A percentile compares a stretch with the other conserved stretches of the same genome.
Conservation (phyloP, 768 basidiomycete genomes). For the Tylopilus balloui region DNA sequence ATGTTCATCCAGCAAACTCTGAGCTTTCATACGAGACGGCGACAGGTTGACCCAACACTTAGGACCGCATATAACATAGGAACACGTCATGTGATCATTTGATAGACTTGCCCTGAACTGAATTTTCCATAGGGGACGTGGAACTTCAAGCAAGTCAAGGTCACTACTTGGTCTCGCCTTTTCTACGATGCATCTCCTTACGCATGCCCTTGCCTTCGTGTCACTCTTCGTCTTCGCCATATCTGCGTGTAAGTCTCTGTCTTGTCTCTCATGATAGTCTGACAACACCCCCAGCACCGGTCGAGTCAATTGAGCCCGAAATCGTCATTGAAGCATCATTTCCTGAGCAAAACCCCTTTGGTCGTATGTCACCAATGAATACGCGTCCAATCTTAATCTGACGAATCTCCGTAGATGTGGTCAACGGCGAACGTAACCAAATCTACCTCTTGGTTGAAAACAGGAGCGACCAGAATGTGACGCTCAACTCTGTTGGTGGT, state of each 20-base stretch:
- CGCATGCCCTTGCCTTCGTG: constrained; percentile 25
- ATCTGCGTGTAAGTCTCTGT: constrained; percentile 25
- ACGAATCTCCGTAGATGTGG: constrained; percentile 52
- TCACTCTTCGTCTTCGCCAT: constrained; percentile 30
- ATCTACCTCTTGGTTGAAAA: constrained; percentile 67
- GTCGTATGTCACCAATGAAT: constrained; percentile 48
- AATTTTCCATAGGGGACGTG: constrained; percentile 26
- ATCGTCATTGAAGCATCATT: constrained; percentile 53
- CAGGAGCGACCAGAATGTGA: constrained; percentile 68
- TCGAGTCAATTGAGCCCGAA: constrained; percentile 47
- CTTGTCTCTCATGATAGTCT: neutral
- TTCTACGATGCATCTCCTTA: constrained; percentile 33
- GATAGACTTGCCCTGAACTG: constrained; percentile 26
- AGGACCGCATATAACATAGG: too few relatives aligned
- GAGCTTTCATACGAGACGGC: too few relatives aligned
- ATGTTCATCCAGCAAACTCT: too few relatives aligned
- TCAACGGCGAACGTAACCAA: constrained; percentile 78
- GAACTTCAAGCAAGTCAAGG: constrained; percentile 2
- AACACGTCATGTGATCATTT: constrained; percentile 13
- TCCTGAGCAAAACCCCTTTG: constrained; percentile 69
- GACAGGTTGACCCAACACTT: too few relatives aligned
- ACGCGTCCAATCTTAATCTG: constrained; percentile 5
- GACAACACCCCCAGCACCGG: constrained; percentile 17
- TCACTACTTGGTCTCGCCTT: neutral
- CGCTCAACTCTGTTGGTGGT: constrained; percentile 59